Percentiles rank a stretch among this genome's conserved stretches.
Evolutionary conservation across 78 protist species (phyloP).

Genomic region (Dictyostelium brefeldianum): DNA sequence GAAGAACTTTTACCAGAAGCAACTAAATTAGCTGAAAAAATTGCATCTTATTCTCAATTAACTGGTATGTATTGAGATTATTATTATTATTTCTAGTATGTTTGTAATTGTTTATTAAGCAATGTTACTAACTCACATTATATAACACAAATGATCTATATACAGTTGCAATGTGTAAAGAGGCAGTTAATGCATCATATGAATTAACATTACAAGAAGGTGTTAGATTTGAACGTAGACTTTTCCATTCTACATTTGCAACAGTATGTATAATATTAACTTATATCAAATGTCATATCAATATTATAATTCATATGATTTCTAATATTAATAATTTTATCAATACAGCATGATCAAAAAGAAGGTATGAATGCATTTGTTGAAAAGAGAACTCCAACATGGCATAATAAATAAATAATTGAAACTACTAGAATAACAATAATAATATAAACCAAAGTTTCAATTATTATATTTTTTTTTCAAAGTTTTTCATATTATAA

Average conservation of each 20-base stretch:
- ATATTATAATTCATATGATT: not conserved
- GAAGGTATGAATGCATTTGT: conserved; percentile 97
- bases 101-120: no score
- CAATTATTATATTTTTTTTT: no score
- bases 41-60: conserved; percentile 90
- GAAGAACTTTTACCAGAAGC: conserved; percentile 87
- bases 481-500: no score
- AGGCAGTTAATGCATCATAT: conserved; percentile 90
- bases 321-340: not conserved
- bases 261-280: conserved; percentile 41
- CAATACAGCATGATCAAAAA: conserved; percentile 91
- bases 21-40: conserved; percentile 77
- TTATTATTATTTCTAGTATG: not conserved
- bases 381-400: conserved; percentile 92
- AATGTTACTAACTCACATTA: no score
- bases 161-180: conserved; percentile 89
- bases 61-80: conserved; percentile 29
- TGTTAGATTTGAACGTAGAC: conserved; percentile 87
- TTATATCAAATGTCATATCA: no score
- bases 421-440: not conserved
- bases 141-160: no score
- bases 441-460: not conserved
- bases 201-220: conserved; percentile 93
- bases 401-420: conserved; percentile 84
- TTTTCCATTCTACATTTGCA: conserved; percentile 96